Conservation (phyloP, 2,329 filamentous ascomycete genomes). For the Emmonsia crescens region DNA sequence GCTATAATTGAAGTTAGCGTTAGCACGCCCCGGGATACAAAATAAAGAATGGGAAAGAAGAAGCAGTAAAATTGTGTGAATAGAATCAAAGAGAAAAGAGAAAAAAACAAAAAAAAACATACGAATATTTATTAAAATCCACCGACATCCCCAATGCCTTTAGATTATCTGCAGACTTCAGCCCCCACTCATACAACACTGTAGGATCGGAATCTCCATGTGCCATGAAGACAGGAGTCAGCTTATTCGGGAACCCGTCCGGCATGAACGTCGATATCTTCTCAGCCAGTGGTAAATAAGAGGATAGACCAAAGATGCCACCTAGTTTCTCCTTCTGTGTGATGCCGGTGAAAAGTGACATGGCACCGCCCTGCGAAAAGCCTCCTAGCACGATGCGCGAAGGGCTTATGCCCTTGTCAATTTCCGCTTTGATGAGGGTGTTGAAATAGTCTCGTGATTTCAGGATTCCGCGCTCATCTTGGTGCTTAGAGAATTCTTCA, state of each 20-base stretch:
- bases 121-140: slow-evolving; percentile 66
- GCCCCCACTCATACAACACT: slow-evolving; percentile 58
- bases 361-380: slow-evolving; percentile 66
- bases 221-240: slow-evolving; percentile 78
- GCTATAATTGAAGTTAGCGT: slow-evolving; percentile 28
- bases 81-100: slow-evolving; percentile 49
- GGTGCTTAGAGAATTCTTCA: slow-evolving; percentile 29
- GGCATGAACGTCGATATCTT: slow-evolving; percentile 49
- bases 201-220: slow-evolving; percentile 73
- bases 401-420: slow-evolving; percentile 67
- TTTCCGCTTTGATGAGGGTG: slow-evolving; percentile 65
- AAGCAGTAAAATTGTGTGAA: neutral
- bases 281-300: slow-evolving; percentile 62
- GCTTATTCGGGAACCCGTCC: slow-evolving; percentile 50
- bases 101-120: slow-evolving; percentile 25
- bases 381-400: slow-evolving; percentile 69
- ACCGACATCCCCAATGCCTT: slow-evolving; percentile 62
- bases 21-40: slow-evolving; percentile 31
- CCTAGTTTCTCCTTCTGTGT: slow-evolving; percentile 65
- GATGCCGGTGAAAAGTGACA: slow-evolving; percentile 70
- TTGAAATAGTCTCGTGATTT: slow-evolving; percentile 66
- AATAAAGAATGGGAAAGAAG: neutral
- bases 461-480: slow-evolving; percentile 59
- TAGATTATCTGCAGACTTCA: slow-evolving; percentile 55
- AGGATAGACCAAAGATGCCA: slow-evolving; percentile 78